Evolutionary conservation across 495 filamentous ascomycete species (phyloP).

Genomic region (Aspergillus bertholletiae): DNA sequence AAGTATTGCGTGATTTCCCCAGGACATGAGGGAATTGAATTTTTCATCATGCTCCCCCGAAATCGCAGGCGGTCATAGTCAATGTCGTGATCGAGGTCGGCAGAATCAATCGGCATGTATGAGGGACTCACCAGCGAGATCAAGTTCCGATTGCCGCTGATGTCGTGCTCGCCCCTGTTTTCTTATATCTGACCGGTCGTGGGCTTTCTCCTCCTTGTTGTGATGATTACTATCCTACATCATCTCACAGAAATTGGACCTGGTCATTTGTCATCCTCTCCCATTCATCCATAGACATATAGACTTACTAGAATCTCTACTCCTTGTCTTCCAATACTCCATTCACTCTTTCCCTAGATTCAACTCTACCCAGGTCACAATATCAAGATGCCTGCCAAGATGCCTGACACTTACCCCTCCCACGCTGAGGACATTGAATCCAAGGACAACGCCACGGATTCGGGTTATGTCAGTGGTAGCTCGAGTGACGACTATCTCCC

Average conservation of each 20-base stretch:
- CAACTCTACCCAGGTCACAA: conserved; percentile 6
- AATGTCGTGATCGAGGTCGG: conserved; percentile 35
- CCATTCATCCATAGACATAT: conserved; percentile 1
- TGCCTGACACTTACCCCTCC: conserved; percentile 35
- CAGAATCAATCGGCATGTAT: conserved; percentile 29
- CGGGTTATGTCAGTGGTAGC: conserved; percentile 79
- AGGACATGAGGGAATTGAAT: conserved; percentile 21
- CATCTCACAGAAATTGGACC: conserved; percentile 10
- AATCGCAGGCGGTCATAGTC: conserved; percentile 30
- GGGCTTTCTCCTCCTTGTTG: conserved; percentile 16
- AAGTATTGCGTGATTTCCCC: conserved; percentile 41
- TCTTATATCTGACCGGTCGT: conserved; percentile 28
- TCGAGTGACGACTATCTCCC: conserved; percentile 65
- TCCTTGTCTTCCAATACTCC: conserved; percentile 3
- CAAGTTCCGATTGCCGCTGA: conserved; percentile 20
- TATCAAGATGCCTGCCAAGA: conserved; percentile 41
- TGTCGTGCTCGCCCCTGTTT: conserved; percentile 36
- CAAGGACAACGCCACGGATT: conserved; percentile 56
- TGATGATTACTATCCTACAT: conserved; percentile 5
- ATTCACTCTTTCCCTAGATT: neutral
- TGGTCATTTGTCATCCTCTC: conserved; percentile 3
- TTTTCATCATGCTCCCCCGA: conserved; percentile 19
- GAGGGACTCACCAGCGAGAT: conserved; percentile 24
- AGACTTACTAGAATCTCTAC: conserved; percentile 5
- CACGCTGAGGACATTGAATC: conserved; percentile 36